Conservation (phyloP, 2,329 filamentous ascomycete species). For the Lachnellula hyalina region DNA sequence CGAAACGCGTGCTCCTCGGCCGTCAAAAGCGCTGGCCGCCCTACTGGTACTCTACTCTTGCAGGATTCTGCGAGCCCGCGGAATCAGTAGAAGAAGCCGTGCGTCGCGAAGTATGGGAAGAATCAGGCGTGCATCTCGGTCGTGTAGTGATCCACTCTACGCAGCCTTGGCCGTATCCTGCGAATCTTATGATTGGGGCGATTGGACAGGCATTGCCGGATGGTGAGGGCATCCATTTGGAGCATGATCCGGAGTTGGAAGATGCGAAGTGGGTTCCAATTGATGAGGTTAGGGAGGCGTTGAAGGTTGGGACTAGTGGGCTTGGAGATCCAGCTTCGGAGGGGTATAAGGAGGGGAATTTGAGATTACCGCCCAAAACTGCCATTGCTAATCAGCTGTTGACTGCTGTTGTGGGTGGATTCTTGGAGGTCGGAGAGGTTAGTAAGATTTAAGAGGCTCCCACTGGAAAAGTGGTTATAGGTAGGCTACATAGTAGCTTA, state of each 20-base stretch:
- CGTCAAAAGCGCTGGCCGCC: slow-evolving; percentile 78
- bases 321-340: slow-evolving; percentile 59
- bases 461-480: not conserved
- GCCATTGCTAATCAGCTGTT: slow-evolving; percentile 93
- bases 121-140: slow-evolving; percentile 70
- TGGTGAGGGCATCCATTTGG: slow-evolving; percentile 75
- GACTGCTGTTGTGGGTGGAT: slow-evolving; percentile 71
- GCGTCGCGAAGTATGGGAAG: slow-evolving; percentile 79
- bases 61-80: slow-evolving; percentile 79
- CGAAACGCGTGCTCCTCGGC: slow-evolving; percentile 65
- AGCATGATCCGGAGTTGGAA: slow-evolving; percentile 87
- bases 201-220: slow-evolving; percentile 78
- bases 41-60: slow-evolving; percentile 83
- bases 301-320: slow-evolving; percentile 61
- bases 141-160: slow-evolving; percentile 77
- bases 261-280: slow-evolving; percentile 82
- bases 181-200: slow-evolving; percentile 80
- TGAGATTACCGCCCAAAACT: slow-evolving; percentile 77
- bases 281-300: slow-evolving; percentile 72
- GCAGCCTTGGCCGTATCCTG: slow-evolving; percentile 84
- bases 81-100: slow-evolving; percentile 84
- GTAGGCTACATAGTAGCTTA: not conserved
- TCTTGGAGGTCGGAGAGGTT: slow-evolving; percentile 40
- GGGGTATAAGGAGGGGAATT: slow-evolving; percentile 67
- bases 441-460: slow-evolving; percentile 6